A percentile compares a stretch with the other conserved stretches of the same genome.
Conservation (phyloP, 2,329 filamentous ascomycete species). For the Sporothrix sp. region DNA sequence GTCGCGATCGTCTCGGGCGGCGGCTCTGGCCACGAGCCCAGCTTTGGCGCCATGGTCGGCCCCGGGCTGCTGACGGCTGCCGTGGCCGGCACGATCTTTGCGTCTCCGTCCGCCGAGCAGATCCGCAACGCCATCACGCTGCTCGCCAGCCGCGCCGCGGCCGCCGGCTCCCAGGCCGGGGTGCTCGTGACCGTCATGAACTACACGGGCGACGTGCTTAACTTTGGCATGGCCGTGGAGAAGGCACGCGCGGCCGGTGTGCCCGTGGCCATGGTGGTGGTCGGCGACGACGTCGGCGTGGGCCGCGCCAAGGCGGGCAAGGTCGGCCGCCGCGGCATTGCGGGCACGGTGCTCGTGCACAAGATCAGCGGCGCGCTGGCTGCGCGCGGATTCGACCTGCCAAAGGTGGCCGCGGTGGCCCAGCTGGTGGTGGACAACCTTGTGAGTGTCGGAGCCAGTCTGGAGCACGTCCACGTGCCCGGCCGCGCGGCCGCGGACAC, state of each 20-base stretch:
- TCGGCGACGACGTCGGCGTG: slow-evolving; percentile 87
- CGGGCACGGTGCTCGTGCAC: slow-evolving; percentile 81
- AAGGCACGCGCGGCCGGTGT: slow-evolving; percentile 76
- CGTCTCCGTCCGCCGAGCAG: slow-evolving; percentile 67
- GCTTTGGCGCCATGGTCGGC: slow-evolving; percentile 78
- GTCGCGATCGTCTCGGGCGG: slow-evolving; percentile 81
- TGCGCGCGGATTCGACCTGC: slow-evolving; percentile 54
- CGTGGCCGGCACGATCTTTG: slow-evolving; percentile 78
- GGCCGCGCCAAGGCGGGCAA: slow-evolving; percentile 76
- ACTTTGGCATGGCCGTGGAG: slow-evolving; percentile 89
- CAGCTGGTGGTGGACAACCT: slow-evolving; percentile 63
- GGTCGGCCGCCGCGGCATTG: slow-evolving; percentile 82
- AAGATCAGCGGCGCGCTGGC: slow-evolving; percentile 84
- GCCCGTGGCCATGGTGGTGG: slow-evolving; percentile 77
- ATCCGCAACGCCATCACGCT: slow-evolving; percentile 65
- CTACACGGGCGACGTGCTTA: slow-evolving; percentile 81
- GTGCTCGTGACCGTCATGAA: slow-evolving; percentile 93
- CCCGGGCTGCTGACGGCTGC: slow-evolving; percentile 69
- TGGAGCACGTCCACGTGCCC: slow-evolving; percentile 89
- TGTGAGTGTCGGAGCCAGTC: slow-evolving; percentile 74
- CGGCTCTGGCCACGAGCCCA: slow-evolving; percentile 83
- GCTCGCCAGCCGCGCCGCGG: slow-evolving; percentile 44
- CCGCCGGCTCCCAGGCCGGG: slow-evolving; percentile 48
- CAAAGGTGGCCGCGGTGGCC: slow-evolving; percentile 64
- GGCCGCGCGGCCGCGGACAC: slow-evolving; percentile 50